Percentiles rank a stretch among this genome's conserved stretches.
Conservation (phyloP, 768 basidiomycete genomes). For the Mycena leptocephala region DNA sequence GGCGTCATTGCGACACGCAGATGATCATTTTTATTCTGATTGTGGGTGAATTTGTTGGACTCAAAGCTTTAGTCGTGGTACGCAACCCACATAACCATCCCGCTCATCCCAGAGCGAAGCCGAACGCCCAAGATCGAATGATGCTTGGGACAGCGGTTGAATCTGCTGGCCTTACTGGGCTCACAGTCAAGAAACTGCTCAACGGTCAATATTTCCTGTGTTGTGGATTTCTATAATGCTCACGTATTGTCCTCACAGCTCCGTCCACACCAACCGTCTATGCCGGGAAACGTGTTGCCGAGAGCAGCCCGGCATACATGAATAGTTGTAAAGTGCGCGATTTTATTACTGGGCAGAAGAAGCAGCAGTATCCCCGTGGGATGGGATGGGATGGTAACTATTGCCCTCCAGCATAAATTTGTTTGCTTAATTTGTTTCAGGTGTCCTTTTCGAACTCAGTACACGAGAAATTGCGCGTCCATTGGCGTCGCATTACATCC, state of each 20-base stretch:
- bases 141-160: not conserved
- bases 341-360: too few relatives aligned
- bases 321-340: not conserved
- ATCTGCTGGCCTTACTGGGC: not conserved
- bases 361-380: constrained; percentile 4
- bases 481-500: not conserved
- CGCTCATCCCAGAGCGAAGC: too few relatives aligned
- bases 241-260: not conserved
- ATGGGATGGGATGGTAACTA: constrained; percentile 17
- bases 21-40: too few relatives aligned
- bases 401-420: too few relatives aligned
- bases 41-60: not conserved
- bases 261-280: too few relatives aligned
- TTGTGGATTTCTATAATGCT: not conserved
- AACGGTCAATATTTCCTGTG: not conserved
- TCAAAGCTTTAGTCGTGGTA: not conserved
- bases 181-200: not conserved
- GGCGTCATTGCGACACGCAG: not conserved
- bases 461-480: not conserved
- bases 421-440: not conserved
- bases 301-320: constrained; percentile 7
- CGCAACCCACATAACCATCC: constrained; percentile 11
- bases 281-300: not conserved
- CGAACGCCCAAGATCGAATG: too few relatives aligned
- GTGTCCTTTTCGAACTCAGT: not conserved